A percentile compares a stretch with the other conserved stretches of the same genome.
phyloP scores from a whole-genome alignment of 257 asterid species.

The Misopates orontium region DNA sequence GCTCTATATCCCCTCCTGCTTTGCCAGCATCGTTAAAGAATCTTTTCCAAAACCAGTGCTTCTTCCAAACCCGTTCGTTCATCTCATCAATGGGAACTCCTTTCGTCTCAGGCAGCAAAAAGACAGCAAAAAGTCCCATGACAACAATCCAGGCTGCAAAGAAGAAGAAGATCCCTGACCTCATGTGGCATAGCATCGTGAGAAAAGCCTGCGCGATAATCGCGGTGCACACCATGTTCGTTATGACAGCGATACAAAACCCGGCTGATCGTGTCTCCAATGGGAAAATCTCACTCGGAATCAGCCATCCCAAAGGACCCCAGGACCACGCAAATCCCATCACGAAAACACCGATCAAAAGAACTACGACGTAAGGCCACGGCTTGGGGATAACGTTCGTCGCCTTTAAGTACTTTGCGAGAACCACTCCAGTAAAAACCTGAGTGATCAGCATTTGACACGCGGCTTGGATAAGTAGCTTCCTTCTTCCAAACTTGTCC shows the following conservation, averaged over 20 bases:
- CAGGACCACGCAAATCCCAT: too few species aligned
- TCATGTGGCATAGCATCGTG: conserved; percentile 44
- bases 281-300: background rate
- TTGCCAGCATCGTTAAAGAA: too few species aligned
- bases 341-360: background rate
- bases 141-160: conserved; percentile 34
- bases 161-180: conserved; percentile 35
- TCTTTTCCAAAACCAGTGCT: conserved; percentile 43
- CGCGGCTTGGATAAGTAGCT: background rate
- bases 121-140: conserved; percentile 27
- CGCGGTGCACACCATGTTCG: conserved; percentile 45
- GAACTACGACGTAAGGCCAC: background rate
- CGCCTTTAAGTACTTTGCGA: background rate
- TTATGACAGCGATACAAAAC: conserved; percentile 38
- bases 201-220: too few species aligned
- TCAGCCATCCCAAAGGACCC: background rate
- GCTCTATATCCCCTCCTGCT: too few species aligned
- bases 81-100: conserved; percentile 42
- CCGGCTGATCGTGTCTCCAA: background rate
- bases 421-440: background rate
- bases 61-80: conserved; percentile 41
- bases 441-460: background rate
- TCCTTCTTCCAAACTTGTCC: too few species aligned
- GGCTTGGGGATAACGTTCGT: background rate
- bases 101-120: conserved; percentile 40